Evolutionary conservation across 1,284 basidiomycete species (phyloP).

Genomic region (Quambalaria eucalypti): DNA sequence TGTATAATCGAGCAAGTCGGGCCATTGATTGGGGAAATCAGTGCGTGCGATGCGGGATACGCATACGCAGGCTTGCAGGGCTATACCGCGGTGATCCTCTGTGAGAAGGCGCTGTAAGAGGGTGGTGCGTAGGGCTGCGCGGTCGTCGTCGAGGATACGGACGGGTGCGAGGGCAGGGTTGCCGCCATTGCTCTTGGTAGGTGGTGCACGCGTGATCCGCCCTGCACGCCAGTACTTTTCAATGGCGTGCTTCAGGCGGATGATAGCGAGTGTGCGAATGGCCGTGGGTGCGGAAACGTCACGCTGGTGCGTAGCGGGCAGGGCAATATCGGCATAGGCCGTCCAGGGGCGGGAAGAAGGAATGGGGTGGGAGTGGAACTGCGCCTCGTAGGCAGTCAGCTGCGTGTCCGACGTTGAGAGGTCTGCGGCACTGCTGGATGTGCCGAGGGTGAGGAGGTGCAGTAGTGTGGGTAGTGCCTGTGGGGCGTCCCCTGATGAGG

Average conservation of each 20-base stretch:
- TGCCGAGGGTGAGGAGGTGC: not conserved
- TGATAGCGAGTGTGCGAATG: slow-evolving; percentile 36
- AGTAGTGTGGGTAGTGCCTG: not conserved
- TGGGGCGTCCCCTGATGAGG: slow-evolving; percentile 10
- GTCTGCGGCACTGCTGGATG: not conserved
- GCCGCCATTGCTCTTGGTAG: not conserved
- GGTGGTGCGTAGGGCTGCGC: slow-evolving; percentile 26
- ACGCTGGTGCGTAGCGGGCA: slow-evolving; percentile 1
- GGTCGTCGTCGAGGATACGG: slow-evolving; percentile 28
- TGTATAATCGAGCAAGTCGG: slow-evolving; percentile 28
- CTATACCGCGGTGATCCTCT: slow-evolving; percentile 34
- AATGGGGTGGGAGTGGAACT: not conserved
- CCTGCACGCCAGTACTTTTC: slow-evolving; percentile 36
- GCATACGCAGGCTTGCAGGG: slow-evolving; percentile 35
- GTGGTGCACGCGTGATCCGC: not conserved
- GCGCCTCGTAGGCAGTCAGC: not conserved
- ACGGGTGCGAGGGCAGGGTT: slow-evolving; percentile 5
- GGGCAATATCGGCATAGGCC: not conserved
- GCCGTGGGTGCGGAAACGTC: not conserved
- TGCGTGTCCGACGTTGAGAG: not conserved
- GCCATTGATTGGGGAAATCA: slow-evolving; percentile 43
- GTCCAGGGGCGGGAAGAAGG: not conserved
- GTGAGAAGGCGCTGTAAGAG: slow-evolving; percentile 27
- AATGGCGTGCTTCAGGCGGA: slow-evolving; percentile 45
- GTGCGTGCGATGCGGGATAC: slow-evolving; percentile 37